A percentile compares a stretch with the other conserved stretches of the same genome.
phyloP scores from a whole-genome alignment of 768 basidiomycete species.

The Trametes elegans region DNA sequence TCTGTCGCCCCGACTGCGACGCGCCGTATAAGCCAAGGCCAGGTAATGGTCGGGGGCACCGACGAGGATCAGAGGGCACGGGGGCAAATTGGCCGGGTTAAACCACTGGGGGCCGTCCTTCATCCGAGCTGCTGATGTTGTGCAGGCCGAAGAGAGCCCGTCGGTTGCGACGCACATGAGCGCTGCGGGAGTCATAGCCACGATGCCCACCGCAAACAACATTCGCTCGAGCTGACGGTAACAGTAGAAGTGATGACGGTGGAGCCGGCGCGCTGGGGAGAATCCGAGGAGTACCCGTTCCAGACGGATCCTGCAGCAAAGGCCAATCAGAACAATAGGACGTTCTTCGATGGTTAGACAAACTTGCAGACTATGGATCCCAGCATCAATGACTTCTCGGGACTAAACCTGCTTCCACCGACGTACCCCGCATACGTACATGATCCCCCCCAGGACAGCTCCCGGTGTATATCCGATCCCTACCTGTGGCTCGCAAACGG shows the following conservation, averaged over 20 bases:
- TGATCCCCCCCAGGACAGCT: background rate
- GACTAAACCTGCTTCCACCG: background rate
- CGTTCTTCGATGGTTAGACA: background rate
- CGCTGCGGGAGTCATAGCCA: background rate
- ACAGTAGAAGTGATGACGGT: conserved; percentile 2
- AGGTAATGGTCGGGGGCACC: background rate
- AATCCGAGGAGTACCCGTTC: conserved; percentile 7
- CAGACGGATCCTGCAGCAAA: background rate
- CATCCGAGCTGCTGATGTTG: background rate
- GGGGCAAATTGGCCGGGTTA: background rate
- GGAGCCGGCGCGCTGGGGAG: background rate
- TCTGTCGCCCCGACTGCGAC: background rate
- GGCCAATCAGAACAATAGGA: background rate
- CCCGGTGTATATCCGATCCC: conserved; percentile 8
- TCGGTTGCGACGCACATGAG: conserved; percentile 4
- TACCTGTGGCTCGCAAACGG: background rate
- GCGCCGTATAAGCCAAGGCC: background rate
- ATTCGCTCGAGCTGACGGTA: background rate
- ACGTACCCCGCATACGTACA: conserved; percentile 5
- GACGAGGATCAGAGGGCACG: conserved; percentile 7
- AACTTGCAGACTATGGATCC: background rate
- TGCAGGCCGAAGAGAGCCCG: conserved; percentile 12
- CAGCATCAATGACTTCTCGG: background rate
- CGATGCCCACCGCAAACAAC: background rate
- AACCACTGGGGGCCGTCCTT: background rate